phyloP scores from a whole-genome alignment of 1,139 yeast genomes.

The Debaryomyces sp. region DNA sequence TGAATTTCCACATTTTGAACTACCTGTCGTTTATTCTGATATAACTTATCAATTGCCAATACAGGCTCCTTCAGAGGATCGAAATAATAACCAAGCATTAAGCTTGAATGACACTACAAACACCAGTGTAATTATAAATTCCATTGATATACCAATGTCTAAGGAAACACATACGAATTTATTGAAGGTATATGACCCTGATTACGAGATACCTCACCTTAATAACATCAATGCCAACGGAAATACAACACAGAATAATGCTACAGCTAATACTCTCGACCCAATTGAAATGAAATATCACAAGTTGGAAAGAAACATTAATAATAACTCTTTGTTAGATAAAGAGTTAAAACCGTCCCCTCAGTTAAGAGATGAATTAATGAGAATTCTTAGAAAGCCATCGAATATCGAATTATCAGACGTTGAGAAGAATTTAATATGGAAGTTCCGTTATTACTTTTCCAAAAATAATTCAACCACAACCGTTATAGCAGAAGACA shows the following conservation, averaged over 20 bases:
- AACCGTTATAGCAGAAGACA: conserved; percentile 19
- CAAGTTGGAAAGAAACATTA: conserved; percentile 74
- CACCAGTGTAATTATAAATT: conserved; percentile 35
- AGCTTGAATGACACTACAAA: conserved; percentile 14
- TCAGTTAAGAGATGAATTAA: conserved; percentile 72
- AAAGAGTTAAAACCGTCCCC: conserved; percentile 90
- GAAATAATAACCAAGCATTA: conserved; percentile 8
- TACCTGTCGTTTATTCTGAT: conserved; percentile 82
- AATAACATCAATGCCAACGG: conserved; percentile 9
- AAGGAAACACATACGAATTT: conserved; percentile 12
- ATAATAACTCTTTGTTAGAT: conserved; percentile 75
- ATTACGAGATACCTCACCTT: conserved; percentile 27
- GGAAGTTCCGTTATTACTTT: conserved; percentile 90
- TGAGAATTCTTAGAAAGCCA: conserved; percentile 70
- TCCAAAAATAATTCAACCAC: conserved; percentile 55
- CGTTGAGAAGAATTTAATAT: conserved; percentile 82
- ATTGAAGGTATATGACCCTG: conserved; percentile 42
- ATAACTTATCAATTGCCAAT: conserved; percentile 27
- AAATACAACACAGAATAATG: conserved; percentile 16
- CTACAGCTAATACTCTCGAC: conserved; percentile 42
- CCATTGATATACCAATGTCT: conserved; percentile 36
- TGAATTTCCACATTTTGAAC: conserved; percentile 76
- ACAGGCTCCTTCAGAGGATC: conserved; percentile 2
- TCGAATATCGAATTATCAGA: conserved; percentile 82
- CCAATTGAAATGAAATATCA: conserved; percentile 90